Base-by-base conservation (phyloP, 192 early-diverging fungal genomes). In the Radiomyces spectabilis region DNA sequence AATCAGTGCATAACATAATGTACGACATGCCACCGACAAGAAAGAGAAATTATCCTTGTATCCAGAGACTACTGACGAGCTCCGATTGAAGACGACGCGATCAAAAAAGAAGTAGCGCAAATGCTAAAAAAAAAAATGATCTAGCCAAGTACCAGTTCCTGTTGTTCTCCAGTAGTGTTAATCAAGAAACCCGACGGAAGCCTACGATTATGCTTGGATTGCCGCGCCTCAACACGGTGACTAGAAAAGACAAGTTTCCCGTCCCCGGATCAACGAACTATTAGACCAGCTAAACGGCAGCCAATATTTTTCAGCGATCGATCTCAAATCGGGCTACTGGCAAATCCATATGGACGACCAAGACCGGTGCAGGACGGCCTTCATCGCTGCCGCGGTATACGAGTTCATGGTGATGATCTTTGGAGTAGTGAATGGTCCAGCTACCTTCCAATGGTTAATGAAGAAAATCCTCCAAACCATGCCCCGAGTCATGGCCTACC, bases 211-310 rank as follows among this genome's bases (percentile, higher is more conserved):
- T 79, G 80, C 29, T 34, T 82, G 0, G 77, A 77, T 32, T 83
- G 78, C 42, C 52, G 76, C 16, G 71, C 57, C 0, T 43, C 83
- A 83, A 85, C 48, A 58, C 35, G 18, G 30, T 68, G 0, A 82
- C 75, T 3, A 56, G 76, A 4, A 57, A 63, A 34, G 68, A 85
- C 45, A 52, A 61, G 16, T 81, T 73, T 38, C 74, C 76, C 0
- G 26, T 80, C 10, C 81, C 79, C 0, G 59, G 16, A 76, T 82
- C 15, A 35, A 65, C 1, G 75, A 79, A 24, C 24, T 71, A 4
- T 31, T 81, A 24, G 70, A 67, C 9, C 32, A 31, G 1, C 57
- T 74, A 0, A 13, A 35, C 26, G 61, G 58, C 1, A 45, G 55
- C 1, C 18, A 49, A 7, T 18, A 61, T 1, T 80, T 78, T 53